These are phyloP conservation scores for Mycosphaerelloides madeirae DNA, from an alignment of 2,329 filamentous ascomycete genomes.

Conservation along the genomic window DNA sequence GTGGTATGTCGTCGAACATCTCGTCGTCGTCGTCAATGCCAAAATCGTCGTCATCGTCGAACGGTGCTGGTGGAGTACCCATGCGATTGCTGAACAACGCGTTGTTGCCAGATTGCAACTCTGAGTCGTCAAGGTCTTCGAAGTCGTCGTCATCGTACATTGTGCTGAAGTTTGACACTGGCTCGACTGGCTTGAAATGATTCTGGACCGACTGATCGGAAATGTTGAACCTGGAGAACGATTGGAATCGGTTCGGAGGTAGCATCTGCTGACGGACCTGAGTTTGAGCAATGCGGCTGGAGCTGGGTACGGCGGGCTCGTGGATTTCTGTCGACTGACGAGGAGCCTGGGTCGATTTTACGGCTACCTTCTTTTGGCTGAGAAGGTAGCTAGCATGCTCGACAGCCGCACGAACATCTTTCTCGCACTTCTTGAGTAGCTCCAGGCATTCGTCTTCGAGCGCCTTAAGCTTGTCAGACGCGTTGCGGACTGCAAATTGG, in stretches of 20 bases:
- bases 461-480: slow-evolving; percentile 18
- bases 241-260: slow-evolving; percentile 9
- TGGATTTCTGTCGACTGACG: neutral
- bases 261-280: slow-evolving; percentile 22
- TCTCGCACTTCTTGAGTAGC: slow-evolving; percentile 20
- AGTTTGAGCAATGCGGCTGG: slow-evolving; percentile 31
- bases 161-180: slow-evolving; percentile 1
- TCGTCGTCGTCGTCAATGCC: slow-evolving; percentile 35
- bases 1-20: slow-evolving; percentile 27
- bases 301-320: slow-evolving; percentile 18
- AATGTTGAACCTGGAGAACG: neutral
- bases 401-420: slow-evolving; percentile 19
- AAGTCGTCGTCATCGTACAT: slow-evolving; percentile 20
- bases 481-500: slow-evolving; percentile 10
- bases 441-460: slow-evolving; percentile 25
- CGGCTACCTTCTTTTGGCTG: slow-evolving; percentile 17
- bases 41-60: slow-evolving; percentile 29
- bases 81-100: slow-evolving; percentile 35
- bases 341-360: slow-evolving; percentile 28
- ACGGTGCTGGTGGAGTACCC: slow-evolving; percentile 33
- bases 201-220: neutral
- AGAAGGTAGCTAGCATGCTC: neutral
- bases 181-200: neutral
- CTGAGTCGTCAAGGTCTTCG: slow-evolving; percentile 23
- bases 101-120: slow-evolving; percentile 22